Conservation (phyloP, 2,329 filamentous ascomycete species). For the Rutstroemia sp. region DNA sequence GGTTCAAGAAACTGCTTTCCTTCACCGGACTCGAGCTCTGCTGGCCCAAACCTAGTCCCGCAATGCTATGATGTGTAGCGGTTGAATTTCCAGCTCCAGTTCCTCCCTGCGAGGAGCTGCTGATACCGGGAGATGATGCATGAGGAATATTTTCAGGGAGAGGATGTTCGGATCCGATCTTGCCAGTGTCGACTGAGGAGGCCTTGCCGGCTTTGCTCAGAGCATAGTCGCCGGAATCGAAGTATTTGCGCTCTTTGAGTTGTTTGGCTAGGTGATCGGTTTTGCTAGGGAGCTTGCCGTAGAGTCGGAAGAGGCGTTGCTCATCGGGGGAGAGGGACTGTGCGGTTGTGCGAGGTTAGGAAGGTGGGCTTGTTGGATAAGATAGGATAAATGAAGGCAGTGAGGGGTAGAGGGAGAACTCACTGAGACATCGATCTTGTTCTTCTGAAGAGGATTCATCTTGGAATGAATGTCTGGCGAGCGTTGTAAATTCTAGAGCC, state of each 20-base stretch:
- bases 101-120: constrained; percentile 33
- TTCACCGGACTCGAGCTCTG: constrained; percentile 77
- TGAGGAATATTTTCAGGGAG: constrained; percentile 93
- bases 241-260: constrained; percentile 98
- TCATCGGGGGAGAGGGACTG: constrained; percentile 91
- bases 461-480: constrained; percentile 24
- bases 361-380: constrained; percentile 9
- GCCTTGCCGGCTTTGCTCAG: constrained; percentile 97
- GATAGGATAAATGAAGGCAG: background rate
- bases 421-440: constrained; percentile 95
- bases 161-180: constrained; percentile 90
- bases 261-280: constrained; percentile 97
- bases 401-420: constrained; percentile 17
- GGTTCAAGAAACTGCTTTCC: constrained; percentile 80
- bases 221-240: constrained; percentile 93
- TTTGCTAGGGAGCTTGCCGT: constrained; percentile 95
- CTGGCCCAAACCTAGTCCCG: constrained; percentile 36
- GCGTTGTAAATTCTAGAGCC: background rate
- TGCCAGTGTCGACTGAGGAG: constrained; percentile 85
- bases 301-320: constrained; percentile 92
- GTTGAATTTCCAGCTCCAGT: constrained; percentile 36
- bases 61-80: constrained; percentile 24
- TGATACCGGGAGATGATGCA: constrained; percentile 56
- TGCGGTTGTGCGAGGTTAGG: constrained; percentile 1
- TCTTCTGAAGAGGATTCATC: constrained; percentile 97